Base-by-base conservation (phyloP, 1,284 basidiomycete genomes). In the Cutaneotrichosporon sp. region DNA sequence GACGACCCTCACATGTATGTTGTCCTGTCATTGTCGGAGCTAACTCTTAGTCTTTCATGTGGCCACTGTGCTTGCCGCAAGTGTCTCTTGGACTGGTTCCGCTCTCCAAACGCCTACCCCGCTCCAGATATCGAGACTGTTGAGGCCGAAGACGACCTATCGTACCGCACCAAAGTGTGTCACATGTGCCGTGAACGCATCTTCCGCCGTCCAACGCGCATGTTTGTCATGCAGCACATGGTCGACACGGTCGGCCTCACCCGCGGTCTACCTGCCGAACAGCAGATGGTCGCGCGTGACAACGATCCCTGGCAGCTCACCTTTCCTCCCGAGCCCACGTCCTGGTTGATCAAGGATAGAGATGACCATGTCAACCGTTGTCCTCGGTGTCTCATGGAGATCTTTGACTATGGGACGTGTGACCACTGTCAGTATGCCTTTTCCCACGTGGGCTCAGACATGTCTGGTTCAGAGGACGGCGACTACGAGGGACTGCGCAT, bases 1-100 rank as follows among this genome's bases (percentile, higher is more conserved):
- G 54, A 62, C 14, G 71, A 75, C 50, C 71, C 74, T 8, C 68
- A 75, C 54, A 64, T 70, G 73, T 75, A 52, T 56, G 73, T 42
- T 13, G 26, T 33, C 13, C 59, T 10, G 8, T 17, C n/a, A 15
- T 2, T 26, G 17, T 21, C 40, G 15, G 14, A 46, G 37, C 63
- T 63, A 51, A 59, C 22, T 30, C 18, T 4, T 52, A 73, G 70
- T 18, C 58, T 72, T 2, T 62, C 69, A 1, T 75, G 74, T 48
- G 74, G 74, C 4, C 74, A 75, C 53, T 61, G 68, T 9, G 71
- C 69, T 8, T 75, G 74, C 46, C 65, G 60, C 38, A 41, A 54
- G 2, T 75, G 73, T 46, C 64, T 75, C 5, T 33, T 60, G 2
- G 46, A 56, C 23, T 74, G 70, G 69, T 75, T 75, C 60, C 62